Evolutionary conservation across 2,329 filamentous ascomycete genomes (phyloP).

Genomic region (Calonectria naviculata): DNA sequence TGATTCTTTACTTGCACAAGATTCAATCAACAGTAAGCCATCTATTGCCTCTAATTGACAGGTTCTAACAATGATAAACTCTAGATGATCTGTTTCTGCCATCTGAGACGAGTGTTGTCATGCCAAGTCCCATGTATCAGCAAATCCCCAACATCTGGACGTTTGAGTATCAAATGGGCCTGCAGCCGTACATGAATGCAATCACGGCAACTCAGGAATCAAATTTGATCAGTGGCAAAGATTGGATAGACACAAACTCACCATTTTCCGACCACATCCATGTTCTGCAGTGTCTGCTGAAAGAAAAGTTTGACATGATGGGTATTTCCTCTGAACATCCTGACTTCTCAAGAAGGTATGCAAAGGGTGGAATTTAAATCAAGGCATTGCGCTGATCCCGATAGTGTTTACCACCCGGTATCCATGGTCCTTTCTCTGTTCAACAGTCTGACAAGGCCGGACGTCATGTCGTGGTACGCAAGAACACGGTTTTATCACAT

Average conservation of each 20-base stretch:
- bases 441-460: constrained; percentile 48
- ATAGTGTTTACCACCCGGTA: constrained; percentile 42
- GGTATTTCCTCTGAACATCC: constrained; percentile 15
- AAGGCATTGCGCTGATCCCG: neutral
- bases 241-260: constrained; percentile 42
- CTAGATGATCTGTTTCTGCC: neutral
- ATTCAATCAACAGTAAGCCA: neutral
- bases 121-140: constrained; percentile 24
- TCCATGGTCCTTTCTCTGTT: constrained; percentile 47
- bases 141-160: constrained; percentile 46
- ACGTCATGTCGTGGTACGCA: constrained; percentile 52
- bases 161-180: constrained; percentile 45
- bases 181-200: constrained; percentile 39
- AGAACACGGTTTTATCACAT: constrained; percentile 51
- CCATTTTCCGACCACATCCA: constrained; percentile 46
- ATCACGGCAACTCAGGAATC: constrained; percentile 37
- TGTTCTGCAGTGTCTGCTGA: constrained; percentile 38
- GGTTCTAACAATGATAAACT: neutral
- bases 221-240: constrained; percentile 32
- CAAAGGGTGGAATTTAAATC: neutral
- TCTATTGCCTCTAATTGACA: neutral
- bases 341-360: neutral
- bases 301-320: constrained; percentile 34
- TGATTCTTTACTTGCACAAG: neutral
- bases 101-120: neutral